Percentiles rank a stretch among this genome's conserved stretches.
Conservation (phyloP, 2,329 filamentous ascomycete species). For the Sarocladium strictum region DNA sequence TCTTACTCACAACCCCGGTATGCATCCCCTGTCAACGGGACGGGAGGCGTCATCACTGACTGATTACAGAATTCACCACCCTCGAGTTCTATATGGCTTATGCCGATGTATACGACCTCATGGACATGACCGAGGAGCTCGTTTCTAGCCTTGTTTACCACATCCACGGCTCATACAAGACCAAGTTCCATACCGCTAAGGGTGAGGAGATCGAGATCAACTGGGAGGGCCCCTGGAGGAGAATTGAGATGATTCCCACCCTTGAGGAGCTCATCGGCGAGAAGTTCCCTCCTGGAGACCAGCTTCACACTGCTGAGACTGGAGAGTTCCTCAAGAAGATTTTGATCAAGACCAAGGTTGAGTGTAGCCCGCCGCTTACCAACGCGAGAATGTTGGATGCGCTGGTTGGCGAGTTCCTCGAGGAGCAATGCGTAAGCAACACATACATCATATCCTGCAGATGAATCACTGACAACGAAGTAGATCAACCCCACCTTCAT, state of each 20-base stretch:
- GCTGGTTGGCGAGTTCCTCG: conserved; percentile 88
- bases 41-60: conserved; percentile 8
- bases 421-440: conserved; percentile 66
- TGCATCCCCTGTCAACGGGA: conserved; percentile 2
- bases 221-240: conserved; percentile 92
- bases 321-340: conserved; percentile 80
- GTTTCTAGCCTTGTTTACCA: conserved; percentile 85
- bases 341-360: conserved; percentile 83
- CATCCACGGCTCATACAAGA: conserved; percentile 78
- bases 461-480: neutral
- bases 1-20: conserved; percentile 73
- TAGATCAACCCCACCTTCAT: conserved; percentile 67
- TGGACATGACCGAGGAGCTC: conserved; percentile 81
- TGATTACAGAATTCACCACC: conserved; percentile 76
- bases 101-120: conserved; percentile 80
- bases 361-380: conserved; percentile 84
- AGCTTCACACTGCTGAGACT: conserved; percentile 85
- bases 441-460: conserved; percentile 8
- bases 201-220: conserved; percentile 88
- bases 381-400: conserved; percentile 96
- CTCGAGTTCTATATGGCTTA: conserved; percentile 97
- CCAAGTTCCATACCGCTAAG: conserved; percentile 77
- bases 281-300: conserved; percentile 84
- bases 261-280: conserved; percentile 86
- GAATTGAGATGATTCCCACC: conserved; percentile 83